Evolutionary conservation across 179 eudicot species (phyloP).

Genomic region (Actinidia arguta): DNA sequence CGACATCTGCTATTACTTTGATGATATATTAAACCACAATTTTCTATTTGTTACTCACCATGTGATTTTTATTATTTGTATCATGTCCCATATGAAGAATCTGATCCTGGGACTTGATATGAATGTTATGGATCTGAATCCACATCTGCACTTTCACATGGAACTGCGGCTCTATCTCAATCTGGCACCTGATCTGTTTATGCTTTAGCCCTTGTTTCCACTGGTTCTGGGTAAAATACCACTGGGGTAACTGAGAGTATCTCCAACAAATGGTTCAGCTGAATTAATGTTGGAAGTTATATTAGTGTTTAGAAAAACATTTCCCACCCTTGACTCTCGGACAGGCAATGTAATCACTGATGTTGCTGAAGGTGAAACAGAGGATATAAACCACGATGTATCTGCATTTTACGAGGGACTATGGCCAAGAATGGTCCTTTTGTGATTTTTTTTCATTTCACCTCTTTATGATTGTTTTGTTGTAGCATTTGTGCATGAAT

Average conservation of each 20-base stretch:
- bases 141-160: too few species aligned
- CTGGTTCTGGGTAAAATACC: not conserved
- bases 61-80: too few species aligned
- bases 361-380: conserved; percentile 79
- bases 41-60: not conserved
- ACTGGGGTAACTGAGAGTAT: not conserved
- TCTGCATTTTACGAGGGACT: conserved; percentile 93
- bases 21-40: not conserved
- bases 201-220: not conserved
- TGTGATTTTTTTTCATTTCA: conserved; percentile 32
- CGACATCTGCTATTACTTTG: conserved; percentile 71
- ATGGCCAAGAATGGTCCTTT: conserved; percentile 95
- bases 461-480: not conserved
- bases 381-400: conserved; percentile 83
- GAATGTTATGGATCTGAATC: too few species aligned
- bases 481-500: not conserved
- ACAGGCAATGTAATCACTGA: conserved; percentile 82
- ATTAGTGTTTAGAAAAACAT: conserved; percentile 68
- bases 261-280: too few species aligned
- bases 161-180: not conserved
- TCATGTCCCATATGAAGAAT: too few species aligned
- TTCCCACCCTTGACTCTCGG: conserved; percentile 83
- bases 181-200: conserved; percentile 1
- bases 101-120: too few species aligned
- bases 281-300: too few species aligned